Base-by-base conservation (phyloP, 202 grass and related monocot genomes). In the Setaria italica region DNA sequence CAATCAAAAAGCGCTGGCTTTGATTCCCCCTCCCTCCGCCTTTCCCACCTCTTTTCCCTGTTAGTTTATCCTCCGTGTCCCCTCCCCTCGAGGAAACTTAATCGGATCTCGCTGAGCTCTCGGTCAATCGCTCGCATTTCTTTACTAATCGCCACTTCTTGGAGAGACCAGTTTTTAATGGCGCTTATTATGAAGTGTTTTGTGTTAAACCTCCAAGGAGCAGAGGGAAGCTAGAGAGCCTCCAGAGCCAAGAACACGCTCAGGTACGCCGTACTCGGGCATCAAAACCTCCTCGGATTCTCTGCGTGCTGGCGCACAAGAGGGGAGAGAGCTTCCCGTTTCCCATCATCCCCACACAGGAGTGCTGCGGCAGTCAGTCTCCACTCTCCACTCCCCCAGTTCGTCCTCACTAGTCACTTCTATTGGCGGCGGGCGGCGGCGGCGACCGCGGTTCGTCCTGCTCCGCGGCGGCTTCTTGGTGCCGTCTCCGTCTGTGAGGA, bases 231-330 rank as follows among this genome's bases (percentile, higher is more conserved):
- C 48, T 32, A 17, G 57, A 20, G 57, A 25, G 53, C 46, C 68
- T 59, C 72, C 47, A 30, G n/a, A 62, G 53, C 35, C 37, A 85
- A 64, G 82, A 77, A 77, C 86, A 54, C n/a, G 41, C 72, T 30
- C 69, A 32, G 41, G 25, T 29, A 46, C 60, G 19, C 39, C 80
- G n/a, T 33, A 63, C 60, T 3, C 59, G 45, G 57, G 53, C 70
- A 54, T 56, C 17, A 34, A 21, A 20, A 35, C 75, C 72, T 81
- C 33, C 80, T 90, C 69, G 80, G 85, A 90, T 90, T 70, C 85
- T 80, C 70, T 57, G 56, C 69, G 62, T 14, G 3, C 68, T 63
- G 70, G 25, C 33, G 37, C 43, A n/a, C n/a, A 35, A 20, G 82
- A 32, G 70, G n/a, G 78, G 21, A 58, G 42, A 55, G 42, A 50